Evolutionary conservation across 805 yeast genomes (phyloP), one percentile per base, ranked within the genome.

Genomic region (Ogataea henricii): DNA sequence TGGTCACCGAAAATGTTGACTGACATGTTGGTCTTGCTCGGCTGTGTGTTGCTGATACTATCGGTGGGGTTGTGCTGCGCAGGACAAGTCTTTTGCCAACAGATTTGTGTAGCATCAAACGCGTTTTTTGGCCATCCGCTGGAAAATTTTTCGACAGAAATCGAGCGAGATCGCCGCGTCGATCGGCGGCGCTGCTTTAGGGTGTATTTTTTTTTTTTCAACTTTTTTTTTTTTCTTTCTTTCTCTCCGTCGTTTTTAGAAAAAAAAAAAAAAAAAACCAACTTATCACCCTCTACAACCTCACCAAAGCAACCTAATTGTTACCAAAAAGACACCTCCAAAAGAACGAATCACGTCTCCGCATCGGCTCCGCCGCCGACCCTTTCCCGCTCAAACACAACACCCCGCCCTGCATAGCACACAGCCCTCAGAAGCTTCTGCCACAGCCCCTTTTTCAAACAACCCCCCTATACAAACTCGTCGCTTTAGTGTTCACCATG

Each of bases 1-100:
- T 92, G 96, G 66, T 94, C 98, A 53, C 96, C 96, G 71, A 94
- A 89, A 64, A 92, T 91, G 59, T 91, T 92, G 52, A 91, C 96
- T 57, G 91, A 84, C 95, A 71, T 67, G 16, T 4, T 51, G 21
- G 23, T 22, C n/a, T 22, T 23, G 32, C 13, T 27, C 23, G 30
- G 9, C 14, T 27, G 30, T 27, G 30, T 10, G 30, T 27, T 27
- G 30, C 4, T 27, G 30, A 27, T 27, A 27, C 5, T 22, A 12
- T 27, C 26, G 30, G 30, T 12, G 30, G 30, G 6, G 18, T 13
- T 36, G 26, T 21, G 27, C 7, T 21, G 23, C 13, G 6, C 17
- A 23, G 9, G 26, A 14, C 12, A 4, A 3, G 27, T 22, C 6
- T 4, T 20, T 13, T 17, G 22, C 22, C 23, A 18, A 13, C n/a